Evolutionary conservation across 2,329 filamentous ascomycete genomes (phyloP), one percentile per base, ranked within the genome.

Genomic region (Scedosporium minutisporum): DNA sequence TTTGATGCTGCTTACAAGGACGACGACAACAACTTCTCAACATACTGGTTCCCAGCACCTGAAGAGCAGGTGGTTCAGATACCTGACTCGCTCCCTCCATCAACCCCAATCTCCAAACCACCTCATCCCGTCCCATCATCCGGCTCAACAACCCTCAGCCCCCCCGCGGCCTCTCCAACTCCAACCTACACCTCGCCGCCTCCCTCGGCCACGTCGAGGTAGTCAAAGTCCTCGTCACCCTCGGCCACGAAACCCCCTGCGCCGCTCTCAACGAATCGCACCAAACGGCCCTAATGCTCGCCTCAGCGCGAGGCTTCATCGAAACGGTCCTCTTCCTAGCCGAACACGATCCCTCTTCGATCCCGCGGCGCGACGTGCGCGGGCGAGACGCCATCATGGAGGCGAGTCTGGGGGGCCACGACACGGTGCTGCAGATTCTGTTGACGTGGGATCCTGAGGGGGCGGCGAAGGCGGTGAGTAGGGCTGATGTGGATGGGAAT

Each of bases 231-330:
- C 84, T 96, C 29, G 80, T 96, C 65, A 78, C 82, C n/a, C 80
- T 84, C 4, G 89, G 88, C 63, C 91, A 96, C 72, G 91, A 96
- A 73, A 72, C 78, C n/a, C 82, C 81, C 4, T 85, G 86, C 59
- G 85, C 92, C 33, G 88, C 88, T 12, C 81, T 91, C 66, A 96
- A 96, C 73, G 88, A 91, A 68, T 81, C 87, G 65, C 85, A 90
- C 69, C 87, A 93, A 70, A 96, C 91, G 0, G 87, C 91, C 0
- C 79, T 96, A 58, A 92, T 93, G 84, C 81, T 95, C 2, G 91
- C 91, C 10, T 85, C 89, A 1, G 77, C 76, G 6, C 81, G 81
- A 1, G 88, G 88, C 14, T 88, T 91, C 69, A 86, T 88, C 66
- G 87, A 90, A 59, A 84, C 90, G 23, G 90, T 91, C 14, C 85